Base-by-base conservation (phyloP, 352 stramenopile genomes). In the Blastocystis sp. region DNA sequence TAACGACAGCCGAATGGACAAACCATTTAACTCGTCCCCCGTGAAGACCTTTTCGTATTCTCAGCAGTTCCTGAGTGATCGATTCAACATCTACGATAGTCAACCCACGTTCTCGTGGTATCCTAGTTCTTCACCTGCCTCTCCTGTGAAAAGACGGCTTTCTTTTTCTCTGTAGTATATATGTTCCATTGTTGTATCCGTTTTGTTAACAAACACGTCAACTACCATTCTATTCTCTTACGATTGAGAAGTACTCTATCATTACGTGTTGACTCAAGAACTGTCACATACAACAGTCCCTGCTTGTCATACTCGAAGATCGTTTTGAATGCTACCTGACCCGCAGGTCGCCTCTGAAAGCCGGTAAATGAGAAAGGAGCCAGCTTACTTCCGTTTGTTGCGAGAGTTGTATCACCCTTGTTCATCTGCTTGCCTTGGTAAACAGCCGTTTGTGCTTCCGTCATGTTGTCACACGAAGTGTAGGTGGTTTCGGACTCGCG, bases 11-110 rank as follows among this genome's bases (percentile, higher is more conserved):
- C 34, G n/a, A 24, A 78, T 78, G 67, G 44, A 78, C 36, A 27
- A n/a, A 1, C 38, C 40, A 36, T 38, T 27, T 42, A 57, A 61
- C 36, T 78, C 67, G 42, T 78, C 67, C 24, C 67, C 67, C 57
- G 67, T 78, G 11, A 78, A 78, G 42, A 78, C 67, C 27, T 78
- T 78, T 32, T 78, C 67, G 6, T 78, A 61, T 40, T 78, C 67
- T 48, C 67, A 78, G 21, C 46, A 78, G 14, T 46, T 78, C 49
- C 46, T 78, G 46, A 11, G 49, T 36, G 34, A 78, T 27, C 11
- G 67, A 42, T 48, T 61, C 42, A 78, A 56, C 42, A 16, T 32
- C 27, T 78, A 61, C 38, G 67, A 78, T 24, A 59, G 27, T 27
- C 67, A 27, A 44, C 67, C 67, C 36, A 38, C 63, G 27, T 75